These are phyloP conservation scores for Auxenochlorella pyrenoidosa DNA, from an alignment of 139 green algal genomes.

Conservation along the genomic window DNA sequence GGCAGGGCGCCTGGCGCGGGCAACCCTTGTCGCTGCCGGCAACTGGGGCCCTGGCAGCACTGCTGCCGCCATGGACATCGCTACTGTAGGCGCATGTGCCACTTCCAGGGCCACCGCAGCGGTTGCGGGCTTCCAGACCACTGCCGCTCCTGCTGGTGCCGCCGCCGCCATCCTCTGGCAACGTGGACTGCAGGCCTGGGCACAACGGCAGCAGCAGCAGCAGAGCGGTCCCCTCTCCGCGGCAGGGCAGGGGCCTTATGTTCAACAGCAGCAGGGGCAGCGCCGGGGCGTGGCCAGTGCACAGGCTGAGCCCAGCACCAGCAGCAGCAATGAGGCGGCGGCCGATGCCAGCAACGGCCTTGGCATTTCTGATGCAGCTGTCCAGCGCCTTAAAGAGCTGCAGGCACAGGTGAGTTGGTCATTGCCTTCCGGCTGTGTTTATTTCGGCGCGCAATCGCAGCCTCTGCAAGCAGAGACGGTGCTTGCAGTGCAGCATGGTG, in stretches of 20 bases:
- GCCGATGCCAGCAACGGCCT: background rate
- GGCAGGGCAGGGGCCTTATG: background rate
- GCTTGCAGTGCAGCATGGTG: too few species aligned
- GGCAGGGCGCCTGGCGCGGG: background rate
- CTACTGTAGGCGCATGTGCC: background rate
- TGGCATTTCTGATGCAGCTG: slow-evolving; percentile 9
- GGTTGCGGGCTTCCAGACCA: too few species aligned
- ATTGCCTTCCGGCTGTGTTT: too few species aligned
- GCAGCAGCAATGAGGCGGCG: slow-evolving; percentile 12
- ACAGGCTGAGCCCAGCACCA: slow-evolving; percentile 4
- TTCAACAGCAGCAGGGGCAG: slow-evolving; percentile 11
- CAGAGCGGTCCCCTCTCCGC: too few species aligned
- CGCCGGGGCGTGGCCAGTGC: background rate
- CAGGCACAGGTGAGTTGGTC: slow-evolving; percentile 25
- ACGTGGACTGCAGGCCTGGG: background rate
- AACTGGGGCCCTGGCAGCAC: background rate
- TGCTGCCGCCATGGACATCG: background rate
- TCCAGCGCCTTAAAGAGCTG: slow-evolving; percentile 69
- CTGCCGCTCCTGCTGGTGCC: slow-evolving; percentile 17
- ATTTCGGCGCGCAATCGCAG: too few species aligned
- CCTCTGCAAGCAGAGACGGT: too few species aligned
- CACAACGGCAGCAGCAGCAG: background rate
- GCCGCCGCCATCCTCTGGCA: background rate
- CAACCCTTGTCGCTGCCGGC: background rate
- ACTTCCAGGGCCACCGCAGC: background rate